Evolutionary conservation across 331 rosid genomes (phyloP), one percentile per base, ranked within the genome.

Genomic region (Telfairia occidentalis): DNA sequence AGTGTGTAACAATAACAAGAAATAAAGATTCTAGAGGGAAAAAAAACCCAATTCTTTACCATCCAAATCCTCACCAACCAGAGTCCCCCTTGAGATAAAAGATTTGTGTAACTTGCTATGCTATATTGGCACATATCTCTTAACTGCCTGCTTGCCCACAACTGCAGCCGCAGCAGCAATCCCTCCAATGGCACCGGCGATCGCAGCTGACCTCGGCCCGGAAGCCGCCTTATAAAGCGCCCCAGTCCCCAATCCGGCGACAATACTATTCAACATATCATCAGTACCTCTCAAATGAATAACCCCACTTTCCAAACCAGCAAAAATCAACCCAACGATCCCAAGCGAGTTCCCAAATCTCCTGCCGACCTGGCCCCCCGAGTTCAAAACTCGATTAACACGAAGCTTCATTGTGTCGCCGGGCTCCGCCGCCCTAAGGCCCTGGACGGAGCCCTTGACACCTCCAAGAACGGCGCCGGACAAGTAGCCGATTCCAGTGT

Each of bases 181-280:
- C 4, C 88, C 96, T 0, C 96, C 96, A 9, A 90, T 76, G 0
- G 90, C 92, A 13, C 90, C 96, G 2, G 90, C 92, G 12, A 89
- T 82, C 9, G 89, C 96, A 5, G 96, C 96, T 0, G 96, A 89
- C 32, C 96, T 72, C 0, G 92, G 90, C 4, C 96, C 92, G 0
- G 85, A 72, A 3, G 90, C 90, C 5, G 89, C 92, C 54, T 83
- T 78, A 55, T 84, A 89, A 45, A 89, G 77, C 1, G 89, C 90
- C 7, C 96, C 96, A 24, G 92, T 87, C n/a, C 90, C 96, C 10
- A 89, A 87, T 8, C 96, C 92, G 1, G 96, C 96, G 4, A 76
- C 81, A 0, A 89, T 83, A 29, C 84, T 90, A 67, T 86, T 90
- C 69, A 86, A 76, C 3, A 90, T 65, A 59, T 90, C 90, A 71